phyloP scores from a whole-genome alignment of 1,284 basidiomycete species.

The Pascua sp. region DNA sequence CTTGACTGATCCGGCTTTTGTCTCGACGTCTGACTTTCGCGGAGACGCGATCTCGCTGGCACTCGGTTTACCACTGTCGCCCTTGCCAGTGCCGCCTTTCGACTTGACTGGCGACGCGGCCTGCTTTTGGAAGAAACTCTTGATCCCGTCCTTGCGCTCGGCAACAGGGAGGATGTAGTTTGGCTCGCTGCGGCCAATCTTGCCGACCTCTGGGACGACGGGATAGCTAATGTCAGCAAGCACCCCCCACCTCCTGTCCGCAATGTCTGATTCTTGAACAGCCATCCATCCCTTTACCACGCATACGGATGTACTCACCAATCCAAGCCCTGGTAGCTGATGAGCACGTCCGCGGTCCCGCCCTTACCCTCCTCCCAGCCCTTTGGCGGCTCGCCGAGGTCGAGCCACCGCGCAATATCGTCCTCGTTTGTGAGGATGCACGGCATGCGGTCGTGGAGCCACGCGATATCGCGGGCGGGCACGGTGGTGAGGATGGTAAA shows the following conservation, averaged over 20 bases:
- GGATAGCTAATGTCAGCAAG: slow-evolving; percentile 60
- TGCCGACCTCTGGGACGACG: slow-evolving; percentile 86
- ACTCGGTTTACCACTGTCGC: slow-evolving; percentile 20
- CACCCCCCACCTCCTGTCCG: neutral
- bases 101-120: slow-evolving; percentile 16
- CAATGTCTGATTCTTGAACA: neutral
- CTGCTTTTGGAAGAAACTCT: slow-evolving; percentile 78
- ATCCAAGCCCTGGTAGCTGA: slow-evolving; percentile 67
- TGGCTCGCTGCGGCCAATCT: slow-evolving; percentile 76
- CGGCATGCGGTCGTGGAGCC: slow-evolving; percentile 90
- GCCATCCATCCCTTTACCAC: neutral
- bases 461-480: slow-evolving; percentile 63
- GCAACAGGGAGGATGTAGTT: slow-evolving; percentile 77
- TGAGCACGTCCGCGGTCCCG: slow-evolving; percentile 56
- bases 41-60: neutral
- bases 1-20: neutral
- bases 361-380: slow-evolving; percentile 56
- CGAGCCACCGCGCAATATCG: slow-evolving; percentile 72
- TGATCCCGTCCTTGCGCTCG: slow-evolving; percentile 78
- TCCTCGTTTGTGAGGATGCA: slow-evolving; percentile 68
- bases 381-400: slow-evolving; percentile 63
- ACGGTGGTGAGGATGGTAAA: slow-evolving; percentile 87
- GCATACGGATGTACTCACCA: slow-evolving; percentile 55
- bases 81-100: slow-evolving; percentile 16
- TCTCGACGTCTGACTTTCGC: neutral